These are phyloP conservation scores for Cutaneotrichosporon sp. DNA, from an alignment of 1,284 basidiomycete species.

Conservation along the genomic window DNA sequence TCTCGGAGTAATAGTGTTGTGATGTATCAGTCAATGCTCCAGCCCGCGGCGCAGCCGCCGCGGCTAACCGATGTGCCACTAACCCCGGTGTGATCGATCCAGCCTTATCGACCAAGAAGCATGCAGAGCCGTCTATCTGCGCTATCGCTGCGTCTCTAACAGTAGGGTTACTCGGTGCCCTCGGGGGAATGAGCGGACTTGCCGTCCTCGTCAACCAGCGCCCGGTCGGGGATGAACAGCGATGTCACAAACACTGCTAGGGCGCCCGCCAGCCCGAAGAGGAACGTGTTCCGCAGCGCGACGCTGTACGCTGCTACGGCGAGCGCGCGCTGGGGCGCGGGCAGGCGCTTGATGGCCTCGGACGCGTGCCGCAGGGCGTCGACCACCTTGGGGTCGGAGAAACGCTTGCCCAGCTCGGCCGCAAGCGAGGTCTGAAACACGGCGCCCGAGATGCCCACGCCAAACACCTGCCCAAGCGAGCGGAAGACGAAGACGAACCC, in stretches of 20 bases:
- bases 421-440: slow-evolving; percentile 31
- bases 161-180: background rate
- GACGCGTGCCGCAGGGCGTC: slow-evolving; percentile 29
- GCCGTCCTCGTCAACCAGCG: background rate
- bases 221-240: slow-evolving; percentile 11
- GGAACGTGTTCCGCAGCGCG: slow-evolving; percentile 31
- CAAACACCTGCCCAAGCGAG: slow-evolving; percentile 35
- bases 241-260: slow-evolving; percentile 26
- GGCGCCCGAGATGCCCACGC: slow-evolving; percentile 35
- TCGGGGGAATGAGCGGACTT: background rate
- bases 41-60: background rate
- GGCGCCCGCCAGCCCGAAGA: slow-evolving; percentile 29
- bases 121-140: background rate
- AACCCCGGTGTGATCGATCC: background rate
- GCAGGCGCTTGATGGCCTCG: slow-evolving; percentile 27
- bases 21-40: background rate
- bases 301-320: slow-evolving; percentile 30
- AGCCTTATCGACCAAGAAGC: background rate
- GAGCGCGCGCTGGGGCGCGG: slow-evolving; percentile 17
- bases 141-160: background rate
- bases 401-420: slow-evolving; percentile 21
- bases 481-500: slow-evolving; percentile 37
- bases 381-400: slow-evolving; percentile 27
- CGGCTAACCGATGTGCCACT: background rate
- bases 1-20: background rate